Conservation (phyloP, 1,139 yeast genomes). For the Kazachstania sp. region DNA sequence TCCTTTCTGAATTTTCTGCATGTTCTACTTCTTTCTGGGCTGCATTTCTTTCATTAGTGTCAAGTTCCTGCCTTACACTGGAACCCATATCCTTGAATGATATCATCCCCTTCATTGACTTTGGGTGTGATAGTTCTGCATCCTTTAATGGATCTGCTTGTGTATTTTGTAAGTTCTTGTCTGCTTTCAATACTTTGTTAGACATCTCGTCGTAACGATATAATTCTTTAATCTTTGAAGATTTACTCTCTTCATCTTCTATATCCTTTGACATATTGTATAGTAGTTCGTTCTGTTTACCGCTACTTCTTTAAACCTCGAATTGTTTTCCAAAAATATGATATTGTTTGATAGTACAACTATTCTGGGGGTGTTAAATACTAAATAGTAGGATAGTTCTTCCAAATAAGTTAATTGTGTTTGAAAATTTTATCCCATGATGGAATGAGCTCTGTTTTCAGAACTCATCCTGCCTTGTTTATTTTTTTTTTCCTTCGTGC, state of each 20-base stretch:
- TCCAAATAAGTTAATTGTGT: too few species aligned
- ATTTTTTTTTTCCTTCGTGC: too few species aligned
- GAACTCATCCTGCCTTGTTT: too few species aligned
- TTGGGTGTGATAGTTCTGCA: constrained; percentile 52
- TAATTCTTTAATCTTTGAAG: constrained; percentile 28
- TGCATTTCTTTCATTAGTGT: constrained; percentile 15
- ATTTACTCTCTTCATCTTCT: constrained; percentile 10
- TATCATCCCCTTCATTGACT: constrained; percentile 60
- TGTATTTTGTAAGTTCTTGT: constrained; percentile 39
- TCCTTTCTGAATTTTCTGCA: constrained; percentile 1
- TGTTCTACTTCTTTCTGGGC: constrained; percentile 21
- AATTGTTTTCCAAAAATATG: background rate
- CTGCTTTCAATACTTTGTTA: constrained; percentile 60
- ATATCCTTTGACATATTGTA: background rate
- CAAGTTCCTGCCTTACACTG: constrained; percentile 28
- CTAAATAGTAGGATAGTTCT: too few species aligned
- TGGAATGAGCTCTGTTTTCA: background rate
- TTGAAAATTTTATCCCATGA: background rate
- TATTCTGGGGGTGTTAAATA: too few species aligned
- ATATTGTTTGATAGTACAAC: background rate
- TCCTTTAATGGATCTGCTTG: constrained; percentile 36
- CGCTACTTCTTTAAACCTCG: too few species aligned
- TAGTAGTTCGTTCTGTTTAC: too few species aligned
- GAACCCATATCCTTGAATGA: constrained; percentile 64
- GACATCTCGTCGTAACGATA: constrained; percentile 64